Evolutionary conservation across 768 basidiomycete species (phyloP).

Genomic region (Pleurotus cornucopiae): DNA sequence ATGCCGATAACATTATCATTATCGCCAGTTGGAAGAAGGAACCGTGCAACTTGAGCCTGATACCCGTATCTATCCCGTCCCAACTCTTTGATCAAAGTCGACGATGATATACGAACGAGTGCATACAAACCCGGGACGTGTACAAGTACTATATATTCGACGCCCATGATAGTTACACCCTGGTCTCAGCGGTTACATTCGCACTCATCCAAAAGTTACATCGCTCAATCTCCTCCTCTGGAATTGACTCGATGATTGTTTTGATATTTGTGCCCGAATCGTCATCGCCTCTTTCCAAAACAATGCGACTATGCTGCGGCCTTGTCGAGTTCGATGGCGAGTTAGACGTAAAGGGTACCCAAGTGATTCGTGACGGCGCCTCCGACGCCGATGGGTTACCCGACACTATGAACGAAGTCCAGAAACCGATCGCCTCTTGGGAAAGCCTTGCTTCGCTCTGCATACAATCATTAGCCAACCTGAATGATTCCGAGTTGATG

Average conservation of each 20-base stretch:
- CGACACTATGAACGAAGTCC: conserved; percentile 35
- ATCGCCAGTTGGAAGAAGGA: too few species aligned
- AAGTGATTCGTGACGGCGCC: conserved; percentile 19
- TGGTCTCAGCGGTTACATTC: conserved; percentile 22
- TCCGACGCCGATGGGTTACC: conserved; percentile 22
- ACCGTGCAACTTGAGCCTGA: too few species aligned
- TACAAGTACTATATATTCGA: too few species aligned
- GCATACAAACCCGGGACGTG: too few species aligned
- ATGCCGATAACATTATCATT: too few species aligned
- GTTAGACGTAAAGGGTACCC: conserved; percentile 18
- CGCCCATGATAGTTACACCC: neutral
- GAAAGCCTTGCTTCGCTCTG: conserved; percentile 34
- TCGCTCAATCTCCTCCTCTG: conserved; percentile 25
- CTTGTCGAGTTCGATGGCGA: neutral
- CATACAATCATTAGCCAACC: neutral
- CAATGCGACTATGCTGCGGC: conserved; percentile 14
- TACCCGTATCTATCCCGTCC: too few species aligned
- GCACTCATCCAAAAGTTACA: conserved; percentile 40
- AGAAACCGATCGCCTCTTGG: conserved; percentile 36
- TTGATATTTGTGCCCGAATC: conserved; percentile 13
- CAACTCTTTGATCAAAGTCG: too few species aligned
- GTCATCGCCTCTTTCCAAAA: conserved; percentile 23
- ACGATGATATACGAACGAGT: too few species aligned
- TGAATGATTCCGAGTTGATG: neutral
- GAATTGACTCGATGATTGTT: conserved; percentile 24